Evolutionary conservation across 305 asterid species (phyloP).

Genomic region (Ilex paraguariensis): DNA sequence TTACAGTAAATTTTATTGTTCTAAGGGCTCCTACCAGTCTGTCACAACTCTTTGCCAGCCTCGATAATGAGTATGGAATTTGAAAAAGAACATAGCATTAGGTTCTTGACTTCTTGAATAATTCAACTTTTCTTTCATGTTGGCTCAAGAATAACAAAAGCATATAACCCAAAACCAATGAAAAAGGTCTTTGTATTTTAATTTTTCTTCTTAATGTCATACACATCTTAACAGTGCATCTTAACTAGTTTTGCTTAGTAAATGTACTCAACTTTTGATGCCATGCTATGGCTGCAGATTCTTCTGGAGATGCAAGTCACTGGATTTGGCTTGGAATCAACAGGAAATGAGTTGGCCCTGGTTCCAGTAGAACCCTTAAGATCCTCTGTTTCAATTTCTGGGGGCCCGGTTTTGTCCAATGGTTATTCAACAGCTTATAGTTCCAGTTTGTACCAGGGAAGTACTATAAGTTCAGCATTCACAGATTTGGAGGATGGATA

Average conservation of each 20-base stretch:
- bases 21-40: no score
- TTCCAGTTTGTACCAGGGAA: conserved; percentile 43
- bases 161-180: not conserved
- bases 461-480: conserved; percentile 44
- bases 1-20: no score
- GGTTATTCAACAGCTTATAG: conserved; percentile 55
- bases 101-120: no score
- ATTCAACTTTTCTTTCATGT: no score
- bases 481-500: conserved; percentile 62
- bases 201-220: conserved; percentile 7
- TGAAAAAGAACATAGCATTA: no score
- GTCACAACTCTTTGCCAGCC: no score
- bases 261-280: conserved; percentile 1
- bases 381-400: conserved; percentile 75
- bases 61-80: no score
- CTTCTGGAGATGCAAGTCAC: conserved; percentile 72
- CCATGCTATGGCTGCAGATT: conserved; percentile 43
- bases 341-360: conserved; percentile 75
- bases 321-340: conserved; percentile 63
- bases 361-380: conserved; percentile 78
- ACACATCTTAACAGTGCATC: not conserved
- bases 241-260: not conserved
- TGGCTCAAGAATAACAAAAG: no score
- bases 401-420: conserved; percentile 80
- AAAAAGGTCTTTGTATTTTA: not conserved